These are phyloP conservation scores for Citrus australasica DNA, from an alignment of 345 rosid genomes.

Conservation along the genomic window DNA sequence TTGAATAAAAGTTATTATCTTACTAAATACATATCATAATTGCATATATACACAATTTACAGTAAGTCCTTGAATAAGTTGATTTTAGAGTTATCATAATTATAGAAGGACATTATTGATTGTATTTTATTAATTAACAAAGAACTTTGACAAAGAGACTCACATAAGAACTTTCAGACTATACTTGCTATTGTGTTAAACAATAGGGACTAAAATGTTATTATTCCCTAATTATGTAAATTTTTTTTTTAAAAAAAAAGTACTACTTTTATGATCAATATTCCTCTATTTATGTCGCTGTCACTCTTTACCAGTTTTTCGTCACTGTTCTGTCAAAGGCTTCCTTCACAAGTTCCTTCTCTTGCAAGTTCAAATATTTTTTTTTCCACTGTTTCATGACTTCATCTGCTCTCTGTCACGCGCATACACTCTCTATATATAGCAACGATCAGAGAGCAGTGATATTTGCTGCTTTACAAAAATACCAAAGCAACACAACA, in stretches of 20 bases:
- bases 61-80: too few species aligned
- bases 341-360: neutral
- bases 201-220: neutral
- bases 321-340: too few species aligned
- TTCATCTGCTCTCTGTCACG: neutral
- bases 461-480: neutral
- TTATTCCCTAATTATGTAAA: neutral
- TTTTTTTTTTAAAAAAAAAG: too few species aligned
- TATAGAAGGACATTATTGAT: too few species aligned
- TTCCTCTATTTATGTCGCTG: neutral
- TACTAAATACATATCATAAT: too few species aligned
- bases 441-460: neutral
- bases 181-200: too few species aligned
- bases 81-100: too few species aligned
- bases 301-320: neutral
- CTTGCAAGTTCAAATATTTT: neutral
- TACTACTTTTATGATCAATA: too few species aligned
- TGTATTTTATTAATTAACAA: too few species aligned
- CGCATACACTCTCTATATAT: neutral
- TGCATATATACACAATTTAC: too few species aligned
- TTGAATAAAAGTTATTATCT: too few species aligned
- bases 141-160: neutral
- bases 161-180: neutral
- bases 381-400: neutral
- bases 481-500: neutral